Evolutionary conservation across 2,329 filamentous ascomycete species (phyloP).

Genomic region (Cordyceps tenuipes): DNA sequence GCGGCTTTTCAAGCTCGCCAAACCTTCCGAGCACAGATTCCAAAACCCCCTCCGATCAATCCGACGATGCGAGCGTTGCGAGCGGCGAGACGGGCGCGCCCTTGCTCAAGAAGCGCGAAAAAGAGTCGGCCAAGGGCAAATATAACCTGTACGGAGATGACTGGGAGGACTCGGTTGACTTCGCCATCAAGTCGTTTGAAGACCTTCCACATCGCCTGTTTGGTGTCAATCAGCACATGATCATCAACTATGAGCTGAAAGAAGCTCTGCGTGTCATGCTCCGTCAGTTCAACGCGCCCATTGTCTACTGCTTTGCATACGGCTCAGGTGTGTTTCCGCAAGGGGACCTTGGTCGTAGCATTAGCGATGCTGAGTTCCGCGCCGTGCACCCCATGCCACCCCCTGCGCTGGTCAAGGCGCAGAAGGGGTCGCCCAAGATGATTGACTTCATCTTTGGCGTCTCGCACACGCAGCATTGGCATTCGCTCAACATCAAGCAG

Average conservation of each 20-base stretch:
- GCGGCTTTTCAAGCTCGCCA: background rate
- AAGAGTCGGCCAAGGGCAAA: conserved; percentile 23
- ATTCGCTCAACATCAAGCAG: conserved; percentile 81
- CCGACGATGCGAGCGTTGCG: background rate
- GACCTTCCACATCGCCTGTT: conserved; percentile 50
- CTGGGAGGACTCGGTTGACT: conserved; percentile 36
- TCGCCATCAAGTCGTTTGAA: conserved; percentile 34
- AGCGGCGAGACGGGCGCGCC: background rate
- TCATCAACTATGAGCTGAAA: conserved; percentile 93
- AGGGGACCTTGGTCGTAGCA: conserved; percentile 39
- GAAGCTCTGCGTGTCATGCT: conserved; percentile 79
- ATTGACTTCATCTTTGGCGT: conserved; percentile 98
- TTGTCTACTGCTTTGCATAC: conserved; percentile 94
- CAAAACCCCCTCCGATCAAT: background rate
- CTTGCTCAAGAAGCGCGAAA: conserved; percentile 13
- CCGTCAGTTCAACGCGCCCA: conserved; percentile 86
- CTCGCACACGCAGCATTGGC: conserved; percentile 91
- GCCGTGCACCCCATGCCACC: conserved; percentile 77
- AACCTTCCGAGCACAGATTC: background rate
- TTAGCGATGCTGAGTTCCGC: conserved; percentile 48
- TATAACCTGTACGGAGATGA: conserved; percentile 31
- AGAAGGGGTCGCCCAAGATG: conserved; percentile 86
- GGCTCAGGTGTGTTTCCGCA: conserved; percentile 95
- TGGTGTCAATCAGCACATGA: conserved; percentile 92
- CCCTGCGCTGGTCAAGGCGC: conserved; percentile 70